phyloP scores from a whole-genome alignment of 75 land plant species.

The Pinus tabuliformis region DNA sequence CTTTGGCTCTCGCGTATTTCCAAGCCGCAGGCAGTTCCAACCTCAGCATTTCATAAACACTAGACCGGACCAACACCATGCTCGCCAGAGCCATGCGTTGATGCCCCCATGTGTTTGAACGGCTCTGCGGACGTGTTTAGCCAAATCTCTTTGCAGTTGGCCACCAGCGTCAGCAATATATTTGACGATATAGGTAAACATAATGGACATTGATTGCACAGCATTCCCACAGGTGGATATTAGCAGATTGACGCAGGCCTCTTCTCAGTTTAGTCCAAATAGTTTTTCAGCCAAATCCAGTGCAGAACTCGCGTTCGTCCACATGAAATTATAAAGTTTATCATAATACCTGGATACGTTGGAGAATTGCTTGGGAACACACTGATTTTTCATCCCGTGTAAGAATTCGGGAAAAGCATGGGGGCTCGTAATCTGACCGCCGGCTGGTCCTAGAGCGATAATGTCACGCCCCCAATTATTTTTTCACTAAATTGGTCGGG shows the following conservation, averaged over 20 bases:
- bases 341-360: conserved; percentile 10
- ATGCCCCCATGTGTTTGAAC: conserved; percentile 7
- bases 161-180: conserved; percentile 3
- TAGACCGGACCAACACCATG: conserved; percentile 20
- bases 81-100: conserved; percentile 6
- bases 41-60: conserved; percentile 26
- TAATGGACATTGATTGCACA: conserved; percentile 57
- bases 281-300: conserved; percentile 19
- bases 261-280: conserved; percentile 20
- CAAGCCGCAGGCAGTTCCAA: conserved; percentile 25
- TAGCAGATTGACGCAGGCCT: conserved; percentile 37
- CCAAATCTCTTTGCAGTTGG: conserved; percentile 15
- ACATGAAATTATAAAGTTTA: conserved; percentile 15
- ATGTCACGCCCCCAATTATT: too few relatives aligned
- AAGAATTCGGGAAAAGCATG: not conserved
- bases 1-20: conserved; percentile 33
- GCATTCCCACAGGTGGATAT: conserved; percentile 61
- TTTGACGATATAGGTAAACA: conserved; percentile 33
- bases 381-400: conserved; percentile 10
- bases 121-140: conserved; percentile 17
- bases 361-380: conserved; percentile 8
- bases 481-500: too few relatives aligned
- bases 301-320: conserved; percentile 11
- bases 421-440: conserved; percentile 1
- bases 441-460: too few relatives aligned